Conservation (phyloP, 1,284 basidiomycete genomes). For the Ustilago cynodontis region DNA sequence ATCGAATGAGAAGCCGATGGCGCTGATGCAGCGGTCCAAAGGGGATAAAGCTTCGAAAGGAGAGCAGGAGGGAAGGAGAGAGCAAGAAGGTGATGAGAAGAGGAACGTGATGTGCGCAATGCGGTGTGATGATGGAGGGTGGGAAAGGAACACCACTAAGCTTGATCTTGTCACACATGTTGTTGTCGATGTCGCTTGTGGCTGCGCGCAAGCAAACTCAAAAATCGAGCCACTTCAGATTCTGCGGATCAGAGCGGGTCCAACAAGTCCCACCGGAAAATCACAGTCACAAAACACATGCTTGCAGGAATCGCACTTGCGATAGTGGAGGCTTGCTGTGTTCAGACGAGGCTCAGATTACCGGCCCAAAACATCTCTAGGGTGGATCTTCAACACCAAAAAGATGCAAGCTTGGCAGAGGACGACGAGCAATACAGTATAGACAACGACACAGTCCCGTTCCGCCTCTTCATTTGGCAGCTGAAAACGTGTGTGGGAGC, state of each 20-base stretch:
- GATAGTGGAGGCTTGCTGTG: too few species aligned
- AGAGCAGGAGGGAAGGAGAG: background rate
- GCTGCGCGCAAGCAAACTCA: too few species aligned
- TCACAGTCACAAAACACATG: background rate
- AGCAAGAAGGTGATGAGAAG: slow-evolving; percentile 3
- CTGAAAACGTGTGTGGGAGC: background rate
- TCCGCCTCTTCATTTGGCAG: background rate
- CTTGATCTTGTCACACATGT: slow-evolving; percentile 1
- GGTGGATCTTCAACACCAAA: too few species aligned
- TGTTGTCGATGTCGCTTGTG: slow-evolving; percentile 6
- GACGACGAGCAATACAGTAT: background rate
- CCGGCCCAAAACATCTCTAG: too few species aligned
- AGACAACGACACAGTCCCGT: slow-evolving; percentile 1
- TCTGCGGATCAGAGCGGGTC: background rate
- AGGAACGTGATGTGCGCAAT: slow-evolving; percentile 18
- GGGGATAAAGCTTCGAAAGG: background rate
- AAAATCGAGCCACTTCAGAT: background rate
- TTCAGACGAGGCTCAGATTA: too few species aligned
- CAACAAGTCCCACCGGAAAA: background rate
- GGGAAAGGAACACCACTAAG: slow-evolving; percentile 18
- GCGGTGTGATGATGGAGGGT: slow-evolving; percentile 39
- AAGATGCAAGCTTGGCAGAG: background rate
- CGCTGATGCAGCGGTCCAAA: background rate
- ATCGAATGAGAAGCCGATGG: slow-evolving; percentile 16
- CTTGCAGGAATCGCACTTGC: too few species aligned